These are phyloP conservation scores for Boletus subparvulus DNA, from an alignment of 768 basidiomycete genomes.

Conservation along the genomic window DNA sequence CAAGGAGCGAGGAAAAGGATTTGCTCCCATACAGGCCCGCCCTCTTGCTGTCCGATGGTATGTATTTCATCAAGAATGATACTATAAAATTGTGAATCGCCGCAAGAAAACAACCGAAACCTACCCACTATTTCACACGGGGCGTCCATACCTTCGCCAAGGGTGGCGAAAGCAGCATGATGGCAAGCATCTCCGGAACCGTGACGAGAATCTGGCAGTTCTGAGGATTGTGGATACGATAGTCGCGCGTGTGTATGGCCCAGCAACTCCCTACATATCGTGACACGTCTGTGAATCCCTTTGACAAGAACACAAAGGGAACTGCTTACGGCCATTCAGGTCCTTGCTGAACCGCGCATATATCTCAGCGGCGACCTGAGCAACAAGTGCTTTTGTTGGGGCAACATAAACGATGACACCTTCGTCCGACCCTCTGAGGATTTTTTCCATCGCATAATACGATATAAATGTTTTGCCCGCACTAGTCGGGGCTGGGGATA, in stretches of 20 bases:
- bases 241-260: slow-evolving; percentile 67
- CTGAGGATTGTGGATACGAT: slow-evolving; percentile 58
- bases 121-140: slow-evolving; percentile 53
- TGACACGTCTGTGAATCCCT: background rate
- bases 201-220: slow-evolving; percentile 74
- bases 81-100: slow-evolving; percentile 32
- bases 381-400: slow-evolving; percentile 72
- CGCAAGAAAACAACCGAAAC: background rate
- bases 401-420: slow-evolving; percentile 72
- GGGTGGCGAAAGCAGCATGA: slow-evolving; percentile 67
- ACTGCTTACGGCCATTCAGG: slow-evolving; percentile 42
- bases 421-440: slow-evolving; percentile 60
- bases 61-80: slow-evolving; percentile 62
- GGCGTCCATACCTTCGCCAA: slow-evolving; percentile 62
- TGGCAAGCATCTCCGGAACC: slow-evolving; percentile 68
- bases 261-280: slow-evolving; percentile 50
- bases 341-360: slow-evolving; percentile 67
- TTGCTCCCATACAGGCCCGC: slow-evolving; percentile 72
- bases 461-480: slow-evolving; percentile 79
- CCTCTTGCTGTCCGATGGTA: slow-evolving; percentile 67
- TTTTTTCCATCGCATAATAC: slow-evolving; percentile 74
- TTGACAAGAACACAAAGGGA: background rate
- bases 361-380: slow-evolving; percentile 71
- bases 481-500: slow-evolving; percentile 57
- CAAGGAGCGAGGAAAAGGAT: slow-evolving; percentile 69